These are phyloP conservation scores for Pestalotiopsis sp. DNA, from an alignment of 2,329 filamentous ascomycete species.

Conservation along the genomic window DNA sequence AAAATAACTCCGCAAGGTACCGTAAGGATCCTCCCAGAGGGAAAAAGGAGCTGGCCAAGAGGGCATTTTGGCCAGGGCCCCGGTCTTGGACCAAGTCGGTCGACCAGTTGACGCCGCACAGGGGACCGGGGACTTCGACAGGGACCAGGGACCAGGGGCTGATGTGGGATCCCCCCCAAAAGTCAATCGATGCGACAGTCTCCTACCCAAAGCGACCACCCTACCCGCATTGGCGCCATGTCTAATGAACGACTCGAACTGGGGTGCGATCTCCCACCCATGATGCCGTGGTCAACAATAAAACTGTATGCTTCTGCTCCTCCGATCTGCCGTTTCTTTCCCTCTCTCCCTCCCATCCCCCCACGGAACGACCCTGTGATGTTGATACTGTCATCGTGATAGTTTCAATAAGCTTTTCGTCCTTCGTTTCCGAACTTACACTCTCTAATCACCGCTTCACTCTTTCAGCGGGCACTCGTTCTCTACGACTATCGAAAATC, in stretches of 20 bases:
- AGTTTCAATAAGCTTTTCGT: constrained; percentile 49
- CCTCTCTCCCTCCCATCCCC: constrained; percentile 38
- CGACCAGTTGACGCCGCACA: neutral
- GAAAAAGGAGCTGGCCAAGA: neutral
- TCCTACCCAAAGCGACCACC: constrained; percentile 15
- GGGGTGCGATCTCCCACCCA: constrained; percentile 14
- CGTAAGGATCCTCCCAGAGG: neutral
- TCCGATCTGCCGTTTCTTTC: constrained; percentile 35
- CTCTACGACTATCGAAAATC: constrained; percentile 38
- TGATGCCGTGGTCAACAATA: constrained; percentile 38
- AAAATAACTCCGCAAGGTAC: neutral
- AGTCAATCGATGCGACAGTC: neutral
- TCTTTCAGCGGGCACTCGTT: constrained; percentile 87
- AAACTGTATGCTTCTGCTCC: constrained; percentile 39
- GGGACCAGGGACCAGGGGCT: neutral
- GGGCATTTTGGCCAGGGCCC: neutral
- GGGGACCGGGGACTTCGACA: neutral
- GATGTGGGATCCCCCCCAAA: neutral
- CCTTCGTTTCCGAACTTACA: constrained; percentile 43
- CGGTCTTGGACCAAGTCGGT: neutral
- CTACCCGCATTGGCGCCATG: constrained; percentile 11
- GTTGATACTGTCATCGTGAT: constrained; percentile 54
- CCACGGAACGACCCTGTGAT: constrained; percentile 48
- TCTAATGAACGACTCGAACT: constrained; percentile 8
- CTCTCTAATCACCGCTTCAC: constrained; percentile 70